A percentile compares a stretch with the other conserved stretches of the same genome.
Conservation (phyloP, 768 basidiomycete genomes). For the Phlegmacium glaucopus region DNA sequence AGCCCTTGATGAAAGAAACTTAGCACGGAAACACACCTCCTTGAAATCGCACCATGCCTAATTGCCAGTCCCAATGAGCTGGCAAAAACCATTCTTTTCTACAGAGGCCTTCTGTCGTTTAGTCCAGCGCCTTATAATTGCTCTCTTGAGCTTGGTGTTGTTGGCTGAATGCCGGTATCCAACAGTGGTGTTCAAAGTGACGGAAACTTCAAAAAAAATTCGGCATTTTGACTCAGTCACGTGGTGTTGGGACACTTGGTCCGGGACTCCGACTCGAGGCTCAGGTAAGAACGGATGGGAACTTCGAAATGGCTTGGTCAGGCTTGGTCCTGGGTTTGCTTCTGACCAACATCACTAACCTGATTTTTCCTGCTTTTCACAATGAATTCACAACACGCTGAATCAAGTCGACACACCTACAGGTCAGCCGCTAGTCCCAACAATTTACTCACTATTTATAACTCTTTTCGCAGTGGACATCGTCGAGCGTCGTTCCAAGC, state of each 20-base stretch:
- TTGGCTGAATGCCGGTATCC: too few species aligned
- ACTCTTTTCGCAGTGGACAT: constrained; percentile 24
- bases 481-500: constrained; percentile 47
- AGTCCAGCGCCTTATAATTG: neutral
- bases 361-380: constrained; percentile 1
- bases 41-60: constrained; percentile 5
- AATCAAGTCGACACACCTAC: constrained; percentile 8
- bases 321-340: constrained; percentile 2
- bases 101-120: neutral
- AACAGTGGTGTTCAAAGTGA: too few species aligned
- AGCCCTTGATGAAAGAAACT: neutral
- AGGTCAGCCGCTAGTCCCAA: constrained; percentile 6
- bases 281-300: too few species aligned
- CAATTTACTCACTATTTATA: neutral
- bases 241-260: too few species aligned
- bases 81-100: constrained; percentile 14
- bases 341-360: constrained; percentile 1
- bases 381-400: neutral
- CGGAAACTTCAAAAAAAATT: too few species aligned
- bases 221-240: neutral
- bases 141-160: too few species aligned
- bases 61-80: constrained; percentile 13
- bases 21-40: neutral
- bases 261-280: too few species aligned
- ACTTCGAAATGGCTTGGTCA: neutral